Conservation (phyloP, 768 basidiomycete genomes). For the Rhodocollybia butyracea region DNA sequence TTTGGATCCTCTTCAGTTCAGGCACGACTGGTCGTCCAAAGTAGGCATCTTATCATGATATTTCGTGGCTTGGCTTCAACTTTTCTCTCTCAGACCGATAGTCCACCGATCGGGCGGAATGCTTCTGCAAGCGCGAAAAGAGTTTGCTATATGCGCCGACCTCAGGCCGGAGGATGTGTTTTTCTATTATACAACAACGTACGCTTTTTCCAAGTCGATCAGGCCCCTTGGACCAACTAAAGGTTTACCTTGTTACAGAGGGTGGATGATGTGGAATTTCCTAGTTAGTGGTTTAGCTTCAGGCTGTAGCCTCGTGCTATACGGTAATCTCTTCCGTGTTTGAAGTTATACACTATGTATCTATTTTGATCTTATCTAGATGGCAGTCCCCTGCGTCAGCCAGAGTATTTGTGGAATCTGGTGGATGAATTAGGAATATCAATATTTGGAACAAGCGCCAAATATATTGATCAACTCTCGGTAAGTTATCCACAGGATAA, state of each 20-base stretch:
- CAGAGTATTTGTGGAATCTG: constrained; percentile 63
- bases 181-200: constrained; percentile 84
- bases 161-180: constrained; percentile 66
- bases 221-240: not conserved
- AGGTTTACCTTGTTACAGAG: constrained; percentile 46
- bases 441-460: constrained; percentile 81
- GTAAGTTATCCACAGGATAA: constrained; percentile 32
- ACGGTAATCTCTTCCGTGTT: constrained; percentile 25
- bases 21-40: constrained; percentile 75
- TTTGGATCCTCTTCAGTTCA: constrained; percentile 85
- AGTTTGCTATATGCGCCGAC: constrained; percentile 67
- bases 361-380: constrained; percentile 29
- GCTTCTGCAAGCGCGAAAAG: constrained; percentile 70
- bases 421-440: constrained; percentile 69
- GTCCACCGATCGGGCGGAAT: constrained; percentile 79
- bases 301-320: constrained; percentile 72
- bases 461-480: constrained; percentile 77
- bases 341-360: not conserved
- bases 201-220: constrained; percentile 21
- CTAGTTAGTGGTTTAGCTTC: constrained; percentile 61
- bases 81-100: constrained; percentile 51
- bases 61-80: constrained; percentile 4
- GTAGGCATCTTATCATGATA: constrained; percentile 33
- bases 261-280: constrained; percentile 95
- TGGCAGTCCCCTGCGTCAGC: constrained; percentile 72